Base-by-base conservation (phyloP, 202 grass and related monocot genomes). In the Panicum virgatum region DNA sequence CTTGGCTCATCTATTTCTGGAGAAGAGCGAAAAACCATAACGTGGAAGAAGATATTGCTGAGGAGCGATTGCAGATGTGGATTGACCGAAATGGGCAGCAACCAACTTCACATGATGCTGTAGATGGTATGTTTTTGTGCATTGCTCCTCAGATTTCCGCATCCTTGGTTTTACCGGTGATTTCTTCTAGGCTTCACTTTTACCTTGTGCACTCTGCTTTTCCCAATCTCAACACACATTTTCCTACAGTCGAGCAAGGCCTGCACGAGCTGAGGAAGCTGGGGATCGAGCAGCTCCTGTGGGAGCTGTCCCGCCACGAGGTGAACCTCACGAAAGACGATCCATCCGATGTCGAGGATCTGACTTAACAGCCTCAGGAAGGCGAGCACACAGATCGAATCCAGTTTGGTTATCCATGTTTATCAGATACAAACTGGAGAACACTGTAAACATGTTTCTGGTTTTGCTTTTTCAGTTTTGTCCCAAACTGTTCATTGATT, bases 1-100 rank as follows among this genome's bases (percentile, higher is more conserved):
- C 92, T 42, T 96, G 96, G 96, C 88, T 94, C 40, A 85, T 88
- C 37, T 98, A 93, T 73, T 98, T 93, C 77, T 98, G 96, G 92
- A 90, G 77, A 86, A 93, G 92, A 83, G 92, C 96, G 83, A 91
- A 88, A 85, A 60, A 32, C 60, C 87, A 98, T 73, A 82, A 76
- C 34, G 82, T 96, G 13, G 96, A 98, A 87, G 86, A 95, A 58
- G 96, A 98, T 82, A 93, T 98, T 34, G 88, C 96, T 1, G 90
- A 93, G 44, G 92, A 96, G 40, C 78, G 89, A 54, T 80, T 93
- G 59, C 87, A 93, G 72, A 89, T 93, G 82, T 98, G 96, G 96
- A 85, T 93, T 4, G 85, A 88, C 61, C 69, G 87, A 54, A 75
- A 92, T 42, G 85, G 66, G 13, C 89, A 89, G 77, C 72, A 88